phyloP scores from a whole-genome alignment of 805 yeast species.

The Teunomyces atbi region DNA sequence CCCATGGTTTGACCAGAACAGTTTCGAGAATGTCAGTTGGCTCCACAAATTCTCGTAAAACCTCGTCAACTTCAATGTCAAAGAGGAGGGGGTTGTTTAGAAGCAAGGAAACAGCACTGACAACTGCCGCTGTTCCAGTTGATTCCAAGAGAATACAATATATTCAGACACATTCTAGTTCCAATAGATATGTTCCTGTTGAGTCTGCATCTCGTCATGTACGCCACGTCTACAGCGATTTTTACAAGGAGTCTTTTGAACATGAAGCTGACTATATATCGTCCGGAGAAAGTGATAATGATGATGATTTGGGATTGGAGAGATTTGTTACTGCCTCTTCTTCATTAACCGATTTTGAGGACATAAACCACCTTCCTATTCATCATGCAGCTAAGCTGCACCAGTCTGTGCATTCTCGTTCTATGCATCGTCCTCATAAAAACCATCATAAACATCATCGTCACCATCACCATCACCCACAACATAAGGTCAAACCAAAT shows the following conservation, averaged over 20 bases:
- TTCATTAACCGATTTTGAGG: conserved; percentile 21
- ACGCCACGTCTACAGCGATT: conserved; percentile 18
- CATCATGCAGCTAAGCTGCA: background rate
- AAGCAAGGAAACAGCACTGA: conserved; percentile 11
- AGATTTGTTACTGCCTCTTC: conserved; percentile 34
- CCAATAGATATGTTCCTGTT: conserved; percentile 23
- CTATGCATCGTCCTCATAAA: background rate
- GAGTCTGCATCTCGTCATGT: conserved; percentile 19
- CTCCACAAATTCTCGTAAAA: conserved; percentile 27
- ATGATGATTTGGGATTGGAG: conserved; percentile 22
- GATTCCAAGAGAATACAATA: conserved; percentile 27
- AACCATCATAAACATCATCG: background rate
- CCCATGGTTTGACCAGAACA: conserved; percentile 19
- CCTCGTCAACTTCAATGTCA: conserved; percentile 10
- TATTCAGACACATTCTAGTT: conserved; percentile 25
- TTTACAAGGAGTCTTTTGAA: conserved; percentile 17
- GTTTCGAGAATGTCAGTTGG: conserved; percentile 22
- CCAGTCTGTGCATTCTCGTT: background rate
- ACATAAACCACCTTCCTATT: background rate
- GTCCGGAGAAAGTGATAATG: conserved; percentile 14
- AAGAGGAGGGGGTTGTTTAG: conserved; percentile 33
- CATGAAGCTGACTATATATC: conserved; percentile 14
- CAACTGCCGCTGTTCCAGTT: conserved; percentile 13
- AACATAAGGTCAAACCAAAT: conserved; percentile 16
- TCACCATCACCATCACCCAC: background rate